These are phyloP conservation scores for Tolypocladium guangdongense DNA, from an alignment of 2,329 filamentous ascomycete genomes.

Conservation along the genomic window DNA sequence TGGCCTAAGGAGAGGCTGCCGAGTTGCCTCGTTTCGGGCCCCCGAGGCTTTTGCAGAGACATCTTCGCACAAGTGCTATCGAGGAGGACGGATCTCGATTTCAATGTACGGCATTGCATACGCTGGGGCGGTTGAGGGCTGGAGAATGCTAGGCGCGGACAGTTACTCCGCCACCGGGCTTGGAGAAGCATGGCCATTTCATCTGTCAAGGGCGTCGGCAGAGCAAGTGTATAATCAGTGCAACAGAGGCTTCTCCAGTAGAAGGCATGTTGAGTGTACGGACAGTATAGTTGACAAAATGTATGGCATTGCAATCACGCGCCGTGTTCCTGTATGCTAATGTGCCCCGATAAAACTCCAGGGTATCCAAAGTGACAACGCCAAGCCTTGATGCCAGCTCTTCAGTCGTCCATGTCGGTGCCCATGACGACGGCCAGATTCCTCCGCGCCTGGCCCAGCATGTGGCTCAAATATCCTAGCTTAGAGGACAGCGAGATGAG, in stretches of 20 bases:
- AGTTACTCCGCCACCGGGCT: background rate
- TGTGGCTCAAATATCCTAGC: conserved; percentile 64
- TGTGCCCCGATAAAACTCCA: conserved; percentile 3
- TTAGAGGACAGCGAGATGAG: conserved; percentile 77
- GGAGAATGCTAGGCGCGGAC: background rate
- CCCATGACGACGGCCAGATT: conserved; percentile 74
- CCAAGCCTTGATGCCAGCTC: background rate
- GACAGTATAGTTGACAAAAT: background rate
- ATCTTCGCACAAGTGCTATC: background rate
- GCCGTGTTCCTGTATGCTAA: background rate
- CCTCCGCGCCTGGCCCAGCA: conserved; percentile 55
- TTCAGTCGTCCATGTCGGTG: conserved; percentile 23
- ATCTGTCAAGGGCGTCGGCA: conserved; percentile 2
- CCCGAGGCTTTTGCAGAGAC: background rate
- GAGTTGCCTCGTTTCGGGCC: background rate
- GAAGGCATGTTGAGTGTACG: background rate
- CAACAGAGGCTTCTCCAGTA: background rate
- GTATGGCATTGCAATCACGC: background rate
- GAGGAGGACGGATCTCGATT: background rate
- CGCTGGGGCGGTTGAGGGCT: background rate
- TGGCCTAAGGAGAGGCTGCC: conserved; percentile 44
- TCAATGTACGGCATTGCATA: background rate
- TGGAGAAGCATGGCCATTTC: conserved; percentile 2
- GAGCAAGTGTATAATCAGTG: conserved; percentile 3
- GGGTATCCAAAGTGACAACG: conserved; percentile 12